Evolutionary conservation across 768 basidiomycete species (phyloP).

Genomic region (Imleria badia): DNA sequence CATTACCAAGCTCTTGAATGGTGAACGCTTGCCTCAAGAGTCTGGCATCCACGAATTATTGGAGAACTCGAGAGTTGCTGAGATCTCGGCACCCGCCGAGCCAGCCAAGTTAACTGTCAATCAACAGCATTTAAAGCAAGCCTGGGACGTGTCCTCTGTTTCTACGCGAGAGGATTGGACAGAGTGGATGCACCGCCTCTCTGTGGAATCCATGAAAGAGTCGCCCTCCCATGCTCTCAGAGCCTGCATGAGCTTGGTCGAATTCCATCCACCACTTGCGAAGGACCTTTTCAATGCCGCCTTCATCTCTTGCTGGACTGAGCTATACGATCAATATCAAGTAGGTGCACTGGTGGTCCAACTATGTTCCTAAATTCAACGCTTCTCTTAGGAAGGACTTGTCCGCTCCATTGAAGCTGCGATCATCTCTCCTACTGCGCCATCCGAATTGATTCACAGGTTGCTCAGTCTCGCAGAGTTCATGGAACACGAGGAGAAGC

Average conservation of each 20-base stretch:
- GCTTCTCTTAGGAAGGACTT: conserved; percentile 75
- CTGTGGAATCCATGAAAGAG: conserved; percentile 96
- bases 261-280: conserved; percentile 86
- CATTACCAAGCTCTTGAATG: conserved; percentile 84
- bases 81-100: conserved; percentile 82
- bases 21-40: conserved; percentile 90
- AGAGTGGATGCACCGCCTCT: conserved; percentile 92
- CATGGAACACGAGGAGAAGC: conserved; percentile 98
- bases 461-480: conserved; percentile 95
- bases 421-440: conserved; percentile 72
- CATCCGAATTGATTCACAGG: conserved; percentile 87
- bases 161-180: conserved; percentile 85
- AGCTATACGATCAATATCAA: conserved; percentile 96
- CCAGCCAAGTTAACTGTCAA: conserved; percentile 90
- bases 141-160: conserved; percentile 86
- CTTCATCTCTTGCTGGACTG: conserved; percentile 96
- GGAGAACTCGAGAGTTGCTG: conserved; percentile 65
- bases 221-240: conserved; percentile 98
- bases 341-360: conserved; percentile 37
- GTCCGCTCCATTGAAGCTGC: conserved; percentile 87
- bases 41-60: conserved; percentile 65
- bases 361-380: conserved; percentile 1
- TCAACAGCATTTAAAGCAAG: conserved; percentile 94
- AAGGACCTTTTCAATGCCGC: conserved; percentile 97
- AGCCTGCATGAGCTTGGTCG: conserved; percentile 92